phyloP scores from a whole-genome alignment of 2,329 filamentous ascomycete species.

The Davidsoniella neocaledoniae region DNA sequence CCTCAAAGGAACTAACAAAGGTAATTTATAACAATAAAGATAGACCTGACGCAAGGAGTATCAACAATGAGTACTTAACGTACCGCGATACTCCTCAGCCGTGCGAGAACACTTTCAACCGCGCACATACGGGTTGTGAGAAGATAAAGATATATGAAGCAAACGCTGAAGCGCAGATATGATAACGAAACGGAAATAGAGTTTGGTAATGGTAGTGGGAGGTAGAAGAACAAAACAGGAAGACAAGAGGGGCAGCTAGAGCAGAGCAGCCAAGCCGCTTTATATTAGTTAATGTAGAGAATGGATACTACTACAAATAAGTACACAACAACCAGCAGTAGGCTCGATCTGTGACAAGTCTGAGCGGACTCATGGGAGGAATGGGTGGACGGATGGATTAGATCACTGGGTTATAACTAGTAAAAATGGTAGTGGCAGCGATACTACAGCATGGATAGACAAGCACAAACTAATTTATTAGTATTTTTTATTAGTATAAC shows the following conservation, averaged over 20 bases:
- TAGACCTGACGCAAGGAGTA: constrained; percentile 48
- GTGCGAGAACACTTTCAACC: constrained; percentile 19
- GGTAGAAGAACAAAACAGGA: neutral
- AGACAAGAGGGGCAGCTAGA: neutral
- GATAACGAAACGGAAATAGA: neutral
- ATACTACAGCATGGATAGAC: too few relatives aligned
- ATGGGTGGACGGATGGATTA: too few relatives aligned
- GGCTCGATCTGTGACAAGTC: too few relatives aligned
- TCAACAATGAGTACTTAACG: constrained; percentile 28
- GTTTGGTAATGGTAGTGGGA: neutral
- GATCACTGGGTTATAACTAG: too few relatives aligned
- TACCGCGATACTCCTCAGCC: constrained; percentile 47
- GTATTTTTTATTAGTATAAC: too few relatives aligned
- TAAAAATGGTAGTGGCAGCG: too few relatives aligned
- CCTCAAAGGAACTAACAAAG: neutral
- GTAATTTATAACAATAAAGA: constrained; percentile 13
- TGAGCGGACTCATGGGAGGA: too few relatives aligned
- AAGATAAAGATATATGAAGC: neutral
- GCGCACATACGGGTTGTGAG: constrained; percentile 10
- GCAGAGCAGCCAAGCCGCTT: neutral
- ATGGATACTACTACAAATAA: too few relatives aligned
- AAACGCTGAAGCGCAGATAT: neutral
- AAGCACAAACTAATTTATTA: too few relatives aligned
- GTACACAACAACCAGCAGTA: too few relatives aligned
- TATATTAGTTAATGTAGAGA: too few relatives aligned